These are phyloP conservation scores for Furcasterigmium furcatum DNA, from an alignment of 2,329 filamentous ascomycete genomes.

Conservation along the genomic window DNA sequence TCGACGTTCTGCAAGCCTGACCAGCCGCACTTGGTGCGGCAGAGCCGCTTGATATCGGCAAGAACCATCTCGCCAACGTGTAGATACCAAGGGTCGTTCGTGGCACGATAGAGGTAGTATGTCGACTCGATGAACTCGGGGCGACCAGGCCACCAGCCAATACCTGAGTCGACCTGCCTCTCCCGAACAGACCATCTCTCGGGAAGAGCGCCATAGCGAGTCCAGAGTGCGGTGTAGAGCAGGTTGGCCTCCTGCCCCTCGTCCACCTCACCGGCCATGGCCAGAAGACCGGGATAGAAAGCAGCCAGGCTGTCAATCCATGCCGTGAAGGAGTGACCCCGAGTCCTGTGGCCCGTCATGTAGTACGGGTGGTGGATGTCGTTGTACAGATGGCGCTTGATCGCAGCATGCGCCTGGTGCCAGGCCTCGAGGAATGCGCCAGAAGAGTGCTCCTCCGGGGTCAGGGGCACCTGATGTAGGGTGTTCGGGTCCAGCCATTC, in stretches of 20 bases:
- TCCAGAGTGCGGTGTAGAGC: constrained; percentile 91
- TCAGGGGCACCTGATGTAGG: constrained; percentile 53
- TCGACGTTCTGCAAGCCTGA: constrained; percentile 81
- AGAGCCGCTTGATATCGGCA: constrained; percentile 81
- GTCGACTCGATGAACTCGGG: constrained; percentile 97
- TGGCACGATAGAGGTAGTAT: constrained; percentile 93
- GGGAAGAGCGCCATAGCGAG: constrained; percentile 86
- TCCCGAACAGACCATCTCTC: constrained; percentile 90
- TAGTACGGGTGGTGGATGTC: constrained; percentile 87
- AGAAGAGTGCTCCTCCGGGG: constrained; percentile 64
- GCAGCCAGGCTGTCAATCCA: constrained; percentile 97
- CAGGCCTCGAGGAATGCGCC: constrained; percentile 79
- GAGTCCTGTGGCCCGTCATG: constrained; percentile 83
- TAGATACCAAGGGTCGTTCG: constrained; percentile 92
- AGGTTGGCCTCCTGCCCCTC: constrained; percentile 89
- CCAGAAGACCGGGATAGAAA: constrained; percentile 88
- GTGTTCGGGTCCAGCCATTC: constrained; percentile 62
- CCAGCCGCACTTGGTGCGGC: constrained; percentile 91
- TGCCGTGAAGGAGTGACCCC: constrained; percentile 81
- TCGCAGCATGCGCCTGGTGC: constrained; percentile 81
- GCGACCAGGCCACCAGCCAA: constrained; percentile 92
- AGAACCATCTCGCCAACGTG: constrained; percentile 95
- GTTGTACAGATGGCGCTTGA: constrained; percentile 89
- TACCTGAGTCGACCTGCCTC: constrained; percentile 77
- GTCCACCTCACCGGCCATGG: constrained; percentile 82